phyloP scores from a whole-genome alignment of 192 early-diverging fungal species.

The Backusella circina region DNA sequence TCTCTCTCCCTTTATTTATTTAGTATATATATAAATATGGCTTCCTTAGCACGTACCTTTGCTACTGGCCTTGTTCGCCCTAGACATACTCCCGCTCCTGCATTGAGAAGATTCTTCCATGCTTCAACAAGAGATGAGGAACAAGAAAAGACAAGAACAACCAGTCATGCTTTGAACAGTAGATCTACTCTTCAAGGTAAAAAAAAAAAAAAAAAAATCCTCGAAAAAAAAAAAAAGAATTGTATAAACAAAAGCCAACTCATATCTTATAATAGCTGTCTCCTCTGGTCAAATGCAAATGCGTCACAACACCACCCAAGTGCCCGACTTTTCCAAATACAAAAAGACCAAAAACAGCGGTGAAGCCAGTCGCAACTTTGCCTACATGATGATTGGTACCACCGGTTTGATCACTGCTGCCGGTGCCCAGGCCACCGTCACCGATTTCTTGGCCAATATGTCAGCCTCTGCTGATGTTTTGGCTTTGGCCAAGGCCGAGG shows the following conservation, averaged over 20 bases:
- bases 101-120: constrained; percentile 42
- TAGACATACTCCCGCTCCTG: neutral
- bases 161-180: constrained; percentile 28
- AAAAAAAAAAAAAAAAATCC: neutral
- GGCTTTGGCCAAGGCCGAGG: constrained; percentile 97
- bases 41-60: constrained; percentile 15
- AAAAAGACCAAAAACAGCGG: constrained; percentile 58
- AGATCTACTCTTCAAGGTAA: constrained; percentile 47
- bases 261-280: neutral
- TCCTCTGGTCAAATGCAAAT: constrained; percentile 29
- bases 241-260: neutral
- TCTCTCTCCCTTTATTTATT: neutral
- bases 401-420: constrained; percentile 81
- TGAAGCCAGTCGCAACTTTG: constrained; percentile 69
- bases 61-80: constrained; percentile 6
- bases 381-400: constrained; percentile 94
- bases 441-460: constrained; percentile 81
- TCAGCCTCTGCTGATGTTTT: constrained; percentile 97
- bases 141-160: constrained; percentile 33
- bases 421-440: constrained; percentile 87
- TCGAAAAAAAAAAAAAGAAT: neutral
- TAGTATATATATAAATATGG: neutral
- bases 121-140: constrained; percentile 37
- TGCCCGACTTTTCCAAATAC: constrained; percentile 79
- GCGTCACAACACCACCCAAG: constrained; percentile 46